Evolutionary conservation across 108 stramenopile species (phyloP).

Genomic region (Skeletonema grethae): DNA sequence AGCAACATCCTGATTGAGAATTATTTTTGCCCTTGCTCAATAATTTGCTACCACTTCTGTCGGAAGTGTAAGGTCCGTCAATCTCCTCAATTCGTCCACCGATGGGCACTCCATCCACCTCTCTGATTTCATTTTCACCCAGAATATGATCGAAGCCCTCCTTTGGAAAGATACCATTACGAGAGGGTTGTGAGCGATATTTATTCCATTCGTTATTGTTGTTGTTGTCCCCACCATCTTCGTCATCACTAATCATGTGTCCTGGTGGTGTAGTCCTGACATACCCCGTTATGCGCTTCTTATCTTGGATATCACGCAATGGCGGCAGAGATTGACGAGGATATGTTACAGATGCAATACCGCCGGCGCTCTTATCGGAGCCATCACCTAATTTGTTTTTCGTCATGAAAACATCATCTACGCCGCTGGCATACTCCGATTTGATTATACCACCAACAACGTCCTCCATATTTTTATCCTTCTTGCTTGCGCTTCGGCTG

Average conservation of each 20-base stretch:
- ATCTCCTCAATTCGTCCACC: slow-evolving; percentile 24
- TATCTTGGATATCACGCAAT: neutral
- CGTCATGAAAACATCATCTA: neutral
- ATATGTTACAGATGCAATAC: slow-evolving; percentile 16
- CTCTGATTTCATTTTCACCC: slow-evolving; percentile 60
- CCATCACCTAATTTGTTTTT: slow-evolving; percentile 7
- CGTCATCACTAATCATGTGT: slow-evolving; percentile 9
- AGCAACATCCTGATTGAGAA: slow-evolving; percentile 3
- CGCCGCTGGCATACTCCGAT: neutral
- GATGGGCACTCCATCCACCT: slow-evolving; percentile 43
- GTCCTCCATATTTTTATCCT: neutral
- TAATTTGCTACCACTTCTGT: slow-evolving; percentile 10
- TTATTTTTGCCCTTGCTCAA: neutral
- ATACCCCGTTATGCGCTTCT: slow-evolving; percentile 15
- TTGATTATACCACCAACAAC: neutral
- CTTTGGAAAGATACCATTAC: slow-evolving; percentile 36
- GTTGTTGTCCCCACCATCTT: neutral
- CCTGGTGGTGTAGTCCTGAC: slow-evolving; percentile 46
- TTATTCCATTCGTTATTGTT: slow-evolving; percentile 10
- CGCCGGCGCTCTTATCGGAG: neutral
- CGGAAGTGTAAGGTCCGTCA: slow-evolving; percentile 27
- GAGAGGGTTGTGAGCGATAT: slow-evolving; percentile 25
- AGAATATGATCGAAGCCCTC: slow-evolving; percentile 80
- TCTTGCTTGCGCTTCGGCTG: neutral
- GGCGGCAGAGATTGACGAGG: slow-evolving; percentile 19